A percentile compares a stretch with the other conserved stretches of the same genome.
Evolutionary conservation across 345 rosid species (phyloP).

Genomic region (Eucalyptus sp.): DNA sequence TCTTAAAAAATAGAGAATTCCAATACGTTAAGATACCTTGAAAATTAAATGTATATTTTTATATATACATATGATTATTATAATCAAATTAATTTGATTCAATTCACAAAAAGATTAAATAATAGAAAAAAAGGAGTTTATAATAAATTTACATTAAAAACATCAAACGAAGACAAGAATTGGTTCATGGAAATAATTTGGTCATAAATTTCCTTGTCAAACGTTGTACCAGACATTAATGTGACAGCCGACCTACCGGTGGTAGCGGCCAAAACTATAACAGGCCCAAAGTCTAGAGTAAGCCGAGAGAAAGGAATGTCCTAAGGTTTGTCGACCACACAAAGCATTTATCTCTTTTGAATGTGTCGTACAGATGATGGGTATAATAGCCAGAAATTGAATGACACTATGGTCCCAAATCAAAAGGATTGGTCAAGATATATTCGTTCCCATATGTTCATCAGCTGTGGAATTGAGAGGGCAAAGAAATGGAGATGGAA

Average conservation of each 20-base stretch:
- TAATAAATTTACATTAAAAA: too few species aligned
- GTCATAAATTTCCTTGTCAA: neutral
- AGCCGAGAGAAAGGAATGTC: neutral
- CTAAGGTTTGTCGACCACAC: neutral
- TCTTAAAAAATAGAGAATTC: accelerated
- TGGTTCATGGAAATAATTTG: neutral
- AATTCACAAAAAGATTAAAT: too few species aligned
- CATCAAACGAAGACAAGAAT: too few species aligned
- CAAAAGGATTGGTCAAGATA: neutral
- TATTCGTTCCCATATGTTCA: neutral
- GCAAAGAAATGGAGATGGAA: neutral
- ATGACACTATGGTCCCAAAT: neutral
- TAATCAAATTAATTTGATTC: too few species aligned
- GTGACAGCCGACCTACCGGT: neutral
- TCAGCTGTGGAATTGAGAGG: neutral
- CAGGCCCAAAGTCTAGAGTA: neutral
- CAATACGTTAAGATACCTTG: accelerated
- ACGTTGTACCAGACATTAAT: neutral
- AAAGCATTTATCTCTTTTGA: neutral
- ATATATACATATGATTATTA: too few species aligned
- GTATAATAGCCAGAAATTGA: neutral
- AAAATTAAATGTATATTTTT: too few species aligned
- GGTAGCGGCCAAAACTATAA: neutral
- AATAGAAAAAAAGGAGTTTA: too few species aligned
- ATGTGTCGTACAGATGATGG: neutral